phyloP scores from a whole-genome alignment of 2,329 filamentous ascomycete genomes.

The Cercospora citrullina region DNA sequence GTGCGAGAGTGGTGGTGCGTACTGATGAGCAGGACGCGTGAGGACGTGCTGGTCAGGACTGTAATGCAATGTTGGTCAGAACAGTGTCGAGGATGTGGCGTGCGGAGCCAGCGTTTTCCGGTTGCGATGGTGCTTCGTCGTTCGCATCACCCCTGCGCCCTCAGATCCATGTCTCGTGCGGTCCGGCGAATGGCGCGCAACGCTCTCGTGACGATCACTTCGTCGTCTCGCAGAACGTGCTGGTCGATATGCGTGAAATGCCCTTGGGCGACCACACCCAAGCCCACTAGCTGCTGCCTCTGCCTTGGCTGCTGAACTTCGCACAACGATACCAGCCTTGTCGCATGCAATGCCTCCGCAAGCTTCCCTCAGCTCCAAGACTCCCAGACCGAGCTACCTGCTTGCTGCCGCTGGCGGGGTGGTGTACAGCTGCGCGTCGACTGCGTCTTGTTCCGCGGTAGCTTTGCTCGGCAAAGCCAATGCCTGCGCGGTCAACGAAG shows the following conservation, averaged over 20 bases:
- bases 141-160: background rate
- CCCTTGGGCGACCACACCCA: background rate
- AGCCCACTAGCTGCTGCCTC: background rate
- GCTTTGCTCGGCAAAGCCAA: background rate
- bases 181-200: constrained; percentile 2
- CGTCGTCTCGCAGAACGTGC: background rate
- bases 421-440: background rate
- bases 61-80: background rate
- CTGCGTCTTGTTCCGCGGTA: background rate
- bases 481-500: background rate
- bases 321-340: background rate
- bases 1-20: constrained; percentile 9
- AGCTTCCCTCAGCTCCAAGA: background rate
- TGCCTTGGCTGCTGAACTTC: background rate
- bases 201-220: background rate
- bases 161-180: background rate
- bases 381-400: background rate
- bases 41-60: background rate
- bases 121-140: background rate
- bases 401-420: background rate
- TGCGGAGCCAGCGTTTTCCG: background rate
- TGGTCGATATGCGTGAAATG: background rate
- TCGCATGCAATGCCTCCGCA: background rate
- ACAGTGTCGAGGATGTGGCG: background rate
- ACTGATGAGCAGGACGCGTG: background rate